These are phyloP conservation scores for Apiospora phragmitis DNA, from an alignment of 2,329 filamentous ascomycete species.

Conservation along the genomic window DNA sequence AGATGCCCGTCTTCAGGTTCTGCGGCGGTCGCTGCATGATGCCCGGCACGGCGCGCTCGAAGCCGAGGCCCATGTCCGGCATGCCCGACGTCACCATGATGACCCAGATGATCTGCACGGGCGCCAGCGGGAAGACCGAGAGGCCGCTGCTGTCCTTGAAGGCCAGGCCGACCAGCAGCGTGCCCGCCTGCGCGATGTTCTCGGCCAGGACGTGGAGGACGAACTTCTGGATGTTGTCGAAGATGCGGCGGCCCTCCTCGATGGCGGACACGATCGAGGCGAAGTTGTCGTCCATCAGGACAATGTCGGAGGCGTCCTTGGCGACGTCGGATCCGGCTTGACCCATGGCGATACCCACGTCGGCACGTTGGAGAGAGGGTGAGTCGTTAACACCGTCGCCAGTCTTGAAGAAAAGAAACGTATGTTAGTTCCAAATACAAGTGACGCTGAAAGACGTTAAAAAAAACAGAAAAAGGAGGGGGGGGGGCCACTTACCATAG, in stretches of 20 bases:
- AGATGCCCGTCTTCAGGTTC: constrained; percentile 60
- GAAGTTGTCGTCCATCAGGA: constrained; percentile 72
- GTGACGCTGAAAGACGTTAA: no score
- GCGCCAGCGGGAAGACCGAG: constrained; percentile 72
- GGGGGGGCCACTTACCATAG: constrained; percentile 50
- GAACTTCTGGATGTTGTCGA: constrained; percentile 76
- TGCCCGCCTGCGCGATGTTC: constrained; percentile 71
- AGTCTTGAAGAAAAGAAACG: no score
- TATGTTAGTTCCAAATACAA: constrained; percentile 21
- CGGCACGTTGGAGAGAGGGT: constrained; percentile 66
- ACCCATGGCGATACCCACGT: constrained; percentile 69
- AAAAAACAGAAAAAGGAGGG: neutral
- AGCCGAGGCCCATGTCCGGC: constrained; percentile 76
- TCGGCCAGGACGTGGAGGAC: constrained; percentile 68
- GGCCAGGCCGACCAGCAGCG: constrained; percentile 68
- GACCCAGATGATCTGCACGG: constrained; percentile 79
- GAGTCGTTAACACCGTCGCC: constrained; percentile 75
- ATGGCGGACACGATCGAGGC: constrained; percentile 70
- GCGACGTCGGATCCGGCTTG: constrained; percentile 59
- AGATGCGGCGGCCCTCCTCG: constrained; percentile 69
- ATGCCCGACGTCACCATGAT: constrained; percentile 78
- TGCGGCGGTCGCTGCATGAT: constrained; percentile 70
- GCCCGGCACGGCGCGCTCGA: constrained; percentile 69
- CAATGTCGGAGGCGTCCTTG: constrained; percentile 60
- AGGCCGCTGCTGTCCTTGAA: constrained; percentile 67